These are phyloP conservation scores for Trichodelitschia bisporula DNA, from an alignment of 495 filamentous ascomycete species.

Conservation along the genomic window DNA sequence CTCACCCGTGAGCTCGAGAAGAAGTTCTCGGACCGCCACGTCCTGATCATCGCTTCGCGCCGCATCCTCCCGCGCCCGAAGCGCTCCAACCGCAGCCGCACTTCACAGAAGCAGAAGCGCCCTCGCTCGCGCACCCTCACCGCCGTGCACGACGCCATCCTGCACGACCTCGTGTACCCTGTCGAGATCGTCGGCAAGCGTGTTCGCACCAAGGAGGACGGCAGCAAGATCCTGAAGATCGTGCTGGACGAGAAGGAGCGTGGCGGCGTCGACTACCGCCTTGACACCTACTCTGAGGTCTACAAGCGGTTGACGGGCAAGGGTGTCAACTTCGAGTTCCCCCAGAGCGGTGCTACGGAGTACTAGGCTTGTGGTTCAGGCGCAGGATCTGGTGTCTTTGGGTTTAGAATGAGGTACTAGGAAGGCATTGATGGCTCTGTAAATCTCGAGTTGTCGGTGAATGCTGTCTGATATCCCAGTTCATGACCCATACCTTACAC, in stretches of 20 bases:
- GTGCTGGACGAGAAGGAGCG: conserved; percentile 99
- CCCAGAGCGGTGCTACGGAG: too few species aligned
- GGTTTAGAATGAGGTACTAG: too few species aligned
- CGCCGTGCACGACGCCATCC: conserved; percentile 91
- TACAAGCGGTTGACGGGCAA: conserved; percentile 91
- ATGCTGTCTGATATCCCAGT: too few species aligned
- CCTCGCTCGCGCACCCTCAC: conserved; percentile 92
- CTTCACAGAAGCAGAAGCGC: conserved; percentile 89
- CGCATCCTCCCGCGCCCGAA: conserved; percentile 95
- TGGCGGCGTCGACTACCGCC: conserved; percentile 89
- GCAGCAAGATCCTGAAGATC: conserved; percentile 91
- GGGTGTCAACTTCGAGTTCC: conserved; percentile 91
- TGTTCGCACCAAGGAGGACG: conserved; percentile 85
- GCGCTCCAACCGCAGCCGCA: conserved; percentile 82
- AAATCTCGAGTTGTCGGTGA: too few species aligned
- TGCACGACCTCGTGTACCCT: conserved; percentile 89
- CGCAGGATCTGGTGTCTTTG: too few species aligned
- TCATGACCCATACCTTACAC: too few species aligned
- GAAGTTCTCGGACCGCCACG: conserved; percentile 99
- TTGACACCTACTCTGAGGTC: conserved; percentile 97
- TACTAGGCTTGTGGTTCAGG: too few species aligned
- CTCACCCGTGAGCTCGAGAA: conserved; percentile 99
- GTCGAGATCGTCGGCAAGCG: conserved; percentile 99
- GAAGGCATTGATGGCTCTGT: too few species aligned
- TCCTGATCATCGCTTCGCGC: conserved; percentile 93